phyloP scores from a whole-genome alignment of 2,329 filamentous ascomycete genomes.

The Hypoxylon sp. region DNA sequence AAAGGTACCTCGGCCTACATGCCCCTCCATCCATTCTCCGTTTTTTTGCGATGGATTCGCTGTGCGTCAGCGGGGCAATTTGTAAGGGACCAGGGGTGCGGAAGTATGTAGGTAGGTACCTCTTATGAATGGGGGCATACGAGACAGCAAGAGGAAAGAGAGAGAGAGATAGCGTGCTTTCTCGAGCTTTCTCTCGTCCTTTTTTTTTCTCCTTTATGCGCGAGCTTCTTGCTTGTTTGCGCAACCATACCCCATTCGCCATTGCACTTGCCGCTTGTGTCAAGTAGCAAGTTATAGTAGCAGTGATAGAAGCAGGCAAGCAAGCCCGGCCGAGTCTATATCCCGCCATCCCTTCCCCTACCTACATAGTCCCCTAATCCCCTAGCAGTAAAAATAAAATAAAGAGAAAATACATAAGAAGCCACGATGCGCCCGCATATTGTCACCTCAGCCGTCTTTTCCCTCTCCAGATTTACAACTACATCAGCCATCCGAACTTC shows the following conservation, averaged over 20 bases:
- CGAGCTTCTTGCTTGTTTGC: background rate
- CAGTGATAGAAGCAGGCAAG: background rate
- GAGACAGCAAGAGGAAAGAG: no score
- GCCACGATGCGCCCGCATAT: conserved; percentile 43
- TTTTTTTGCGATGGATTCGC: conserved; percentile 13
- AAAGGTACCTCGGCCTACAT: background rate
- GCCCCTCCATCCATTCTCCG: conserved; percentile 21
- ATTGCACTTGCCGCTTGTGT: conserved; percentile 18
- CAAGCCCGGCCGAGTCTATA: no score
- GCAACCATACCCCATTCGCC: conserved; percentile 2
- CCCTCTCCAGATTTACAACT: conserved; percentile 35
- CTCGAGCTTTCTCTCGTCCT: conserved; percentile 28
- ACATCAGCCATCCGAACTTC: conserved; percentile 23
- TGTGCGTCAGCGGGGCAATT: conserved; percentile 34
- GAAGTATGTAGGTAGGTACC: background rate
- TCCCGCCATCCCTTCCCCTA: no score
- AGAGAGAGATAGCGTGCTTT: conserved; percentile 22
- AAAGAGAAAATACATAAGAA: conserved; percentile 44
- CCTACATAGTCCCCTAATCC: no score
- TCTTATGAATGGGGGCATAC: no score
- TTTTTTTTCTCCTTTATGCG: conserved; percentile 3
- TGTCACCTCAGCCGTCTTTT: conserved; percentile 40
- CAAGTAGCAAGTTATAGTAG: conserved; percentile 1
- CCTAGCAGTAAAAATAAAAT: no score
- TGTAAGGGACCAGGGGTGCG: background rate